phyloP scores from a whole-genome alignment of 2,329 filamentous ascomycete species.

The Talaromyces sp. region DNA sequence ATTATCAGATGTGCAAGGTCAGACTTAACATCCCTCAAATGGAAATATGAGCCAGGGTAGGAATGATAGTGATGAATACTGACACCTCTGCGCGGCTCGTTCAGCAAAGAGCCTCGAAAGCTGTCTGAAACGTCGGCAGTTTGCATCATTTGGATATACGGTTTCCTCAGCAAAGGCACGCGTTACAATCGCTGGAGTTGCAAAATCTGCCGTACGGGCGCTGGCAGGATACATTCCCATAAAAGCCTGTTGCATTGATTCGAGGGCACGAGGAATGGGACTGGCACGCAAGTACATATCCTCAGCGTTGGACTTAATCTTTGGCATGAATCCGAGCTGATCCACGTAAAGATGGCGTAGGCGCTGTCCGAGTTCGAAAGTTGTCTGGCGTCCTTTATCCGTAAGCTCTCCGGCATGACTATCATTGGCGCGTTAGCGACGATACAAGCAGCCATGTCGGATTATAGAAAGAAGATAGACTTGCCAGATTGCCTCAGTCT shows the following conservation, averaged over 20 bases:
- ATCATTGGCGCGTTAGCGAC: neutral
- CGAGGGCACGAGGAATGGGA: constrained; percentile 67
- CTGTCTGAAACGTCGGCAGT: constrained; percentile 66
- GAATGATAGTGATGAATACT: neutral
- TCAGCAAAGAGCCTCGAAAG: constrained; percentile 67
- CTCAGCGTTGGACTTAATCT: constrained; percentile 50
- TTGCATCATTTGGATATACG: constrained; percentile 70
- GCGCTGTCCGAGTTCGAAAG: constrained; percentile 62
- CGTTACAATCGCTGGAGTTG: constrained; percentile 60
- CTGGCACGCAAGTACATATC: constrained; percentile 70
- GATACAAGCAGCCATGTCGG: no score
- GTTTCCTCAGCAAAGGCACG: constrained; percentile 67
- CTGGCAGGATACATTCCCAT: constrained; percentile 65
- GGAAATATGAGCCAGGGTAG: neutral
- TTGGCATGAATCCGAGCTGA: constrained; percentile 66
- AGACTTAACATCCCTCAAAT: neutral
- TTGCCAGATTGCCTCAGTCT: constrained; percentile 62
- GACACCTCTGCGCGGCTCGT: constrained; percentile 63
- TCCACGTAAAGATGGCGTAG: constrained; percentile 69
- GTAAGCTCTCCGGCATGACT: constrained; percentile 62
- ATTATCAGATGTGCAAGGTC: neutral
- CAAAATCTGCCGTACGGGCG: constrained; percentile 49
- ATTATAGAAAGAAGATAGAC: constrained; percentile 18
- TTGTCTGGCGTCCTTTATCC: constrained; percentile 67
- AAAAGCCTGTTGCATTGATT: constrained; percentile 71